A percentile compares a stretch with the other conserved stretches of the same genome.
These are phyloP conservation scores for Coemansia sp. DNA, from an alignment of 192 early-diverging fungal species.

Conservation along the genomic window DNA sequence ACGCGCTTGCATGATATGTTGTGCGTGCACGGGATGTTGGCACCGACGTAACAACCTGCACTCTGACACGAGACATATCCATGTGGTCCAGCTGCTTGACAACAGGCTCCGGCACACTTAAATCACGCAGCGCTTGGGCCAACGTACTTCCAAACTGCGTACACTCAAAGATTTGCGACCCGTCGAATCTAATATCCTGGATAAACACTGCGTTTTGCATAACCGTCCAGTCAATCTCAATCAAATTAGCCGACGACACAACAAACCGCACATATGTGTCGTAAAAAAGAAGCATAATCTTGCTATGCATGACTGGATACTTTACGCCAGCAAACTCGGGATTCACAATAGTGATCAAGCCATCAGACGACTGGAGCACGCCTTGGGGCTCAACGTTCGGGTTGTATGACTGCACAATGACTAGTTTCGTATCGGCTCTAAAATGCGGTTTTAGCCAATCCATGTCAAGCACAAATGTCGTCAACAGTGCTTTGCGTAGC, in stretches of 20 bases:
- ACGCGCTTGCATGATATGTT: slow-evolving; percentile 26
- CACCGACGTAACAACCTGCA: slow-evolving; percentile 57
- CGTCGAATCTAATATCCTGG: slow-evolving; percentile 56
- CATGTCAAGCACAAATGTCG: slow-evolving; percentile 55
- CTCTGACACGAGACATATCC: slow-evolving; percentile 56
- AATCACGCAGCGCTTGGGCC: slow-evolving; percentile 42
- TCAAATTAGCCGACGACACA: slow-evolving; percentile 60
- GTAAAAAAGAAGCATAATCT: slow-evolving; percentile 65
- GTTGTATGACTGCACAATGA: slow-evolving; percentile 29
- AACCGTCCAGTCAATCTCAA: slow-evolving; percentile 56
- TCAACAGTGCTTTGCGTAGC: slow-evolving; percentile 56
- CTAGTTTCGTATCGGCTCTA: slow-evolving; percentile 22
- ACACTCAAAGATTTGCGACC: neutral
- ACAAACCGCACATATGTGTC: slow-evolving; percentile 57
- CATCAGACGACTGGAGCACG: slow-evolving; percentile 27
- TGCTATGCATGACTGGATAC: slow-evolving; percentile 61
- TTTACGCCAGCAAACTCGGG: slow-evolving; percentile 47
- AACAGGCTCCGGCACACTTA: slow-evolving; percentile 55
- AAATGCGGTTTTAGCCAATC: slow-evolving; percentile 54
- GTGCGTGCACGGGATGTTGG: slow-evolving; percentile 37
- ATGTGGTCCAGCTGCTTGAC: slow-evolving; percentile 37
- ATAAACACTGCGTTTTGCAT: slow-evolving; percentile 65
- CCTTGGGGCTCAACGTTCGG: slow-evolving; percentile 11
- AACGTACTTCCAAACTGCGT: slow-evolving; percentile 54
- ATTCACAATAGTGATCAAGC: slow-evolving; percentile 38